Evolutionary conservation across 176 grass and related monocot genomes (phyloP).

Genomic region (Musa beccarii): DNA sequence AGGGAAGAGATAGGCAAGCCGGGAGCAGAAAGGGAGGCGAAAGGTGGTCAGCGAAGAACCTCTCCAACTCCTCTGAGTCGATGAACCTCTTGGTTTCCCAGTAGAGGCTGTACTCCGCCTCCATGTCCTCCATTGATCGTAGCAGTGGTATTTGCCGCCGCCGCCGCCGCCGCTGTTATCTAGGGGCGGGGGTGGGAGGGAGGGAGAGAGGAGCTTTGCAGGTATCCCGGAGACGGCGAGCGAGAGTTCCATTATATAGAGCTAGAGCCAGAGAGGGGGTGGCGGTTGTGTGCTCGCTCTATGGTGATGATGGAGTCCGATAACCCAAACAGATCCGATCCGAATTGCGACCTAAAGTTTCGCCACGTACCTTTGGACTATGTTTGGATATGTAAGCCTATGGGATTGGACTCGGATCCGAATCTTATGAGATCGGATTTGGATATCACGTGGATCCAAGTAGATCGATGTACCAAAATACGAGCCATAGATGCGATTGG

Average conservation of each 20-base stretch:
- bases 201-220: not conserved
- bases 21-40: not conserved
- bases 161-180: not conserved
- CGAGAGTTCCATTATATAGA: not conserved
- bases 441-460: too few relatives aligned
- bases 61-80: conserved; percentile 5
- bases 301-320: too few relatives aligned
- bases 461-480: too few relatives aligned
- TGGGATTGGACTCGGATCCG: too few relatives aligned
- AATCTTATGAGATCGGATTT: too few relatives aligned
- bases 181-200: not conserved
- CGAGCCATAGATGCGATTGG: too few relatives aligned
- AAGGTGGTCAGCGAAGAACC: not conserved
- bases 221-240: not conserved
- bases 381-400: too few relatives aligned
- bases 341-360: too few relatives aligned
- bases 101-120: conserved; percentile 11
- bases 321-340: too few relatives aligned
- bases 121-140: conserved; percentile 11
- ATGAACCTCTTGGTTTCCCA: conserved; percentile 21
- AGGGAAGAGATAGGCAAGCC: not conserved
- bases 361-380: too few relatives aligned
- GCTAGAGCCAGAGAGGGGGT: not conserved
- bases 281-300: too few relatives aligned
- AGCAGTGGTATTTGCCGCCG: not conserved